Base-by-base conservation (phyloP, 768 basidiomycete species). In the Phlegmacium glaucopus region DNA sequence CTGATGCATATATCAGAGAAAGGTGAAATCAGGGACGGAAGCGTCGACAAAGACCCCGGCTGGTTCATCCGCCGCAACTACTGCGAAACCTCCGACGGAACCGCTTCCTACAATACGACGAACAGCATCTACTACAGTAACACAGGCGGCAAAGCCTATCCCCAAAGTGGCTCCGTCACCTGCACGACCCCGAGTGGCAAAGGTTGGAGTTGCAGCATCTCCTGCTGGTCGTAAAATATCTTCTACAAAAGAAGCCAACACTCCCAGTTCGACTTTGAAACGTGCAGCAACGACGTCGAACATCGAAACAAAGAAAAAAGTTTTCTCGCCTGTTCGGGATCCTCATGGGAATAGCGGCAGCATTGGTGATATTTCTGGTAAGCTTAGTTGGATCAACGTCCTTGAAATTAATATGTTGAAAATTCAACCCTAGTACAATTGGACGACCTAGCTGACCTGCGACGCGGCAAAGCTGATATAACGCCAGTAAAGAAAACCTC, bases 291-390 rank as follows among this genome's bases (percentile, higher is more conserved):
- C 38, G 17, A 44, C 37, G 28, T 3, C 22, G 22, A 22, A 22
- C 22, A 22, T 22, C 22, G 43, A 52, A 17, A 12, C 42, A 16
- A 69, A 66, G 48, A 22, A 22, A 5, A 68, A 64, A 37, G 57
- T 71, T 0, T 58, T 75, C 36, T 72, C 72, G 0, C 75, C 74
- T 34, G 55, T 62, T 18, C 62, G 67, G 42, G 72, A 72, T 50
- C 69, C 72, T 13, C 66, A 63, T 17, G 66, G 68, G 37, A 74
- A 72, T 38, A 62, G 60, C 28, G 51, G 42, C 17, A 60, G 48
- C 49, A 45, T 44, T 47, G 61, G 58, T 39, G 57, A 65, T 41
- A 55, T 67, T 44, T 65, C 61, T 30, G 50, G 69, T 71, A 47
- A 26, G 63, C 54, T 27, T 27, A 35, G 32, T 16, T 37, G 28